Evolutionary conservation across 371 early-diverging fungal genomes (phyloP), one percentile per base, ranked within the genome.

Genomic region (Actinomortierella ambigua): DNA sequence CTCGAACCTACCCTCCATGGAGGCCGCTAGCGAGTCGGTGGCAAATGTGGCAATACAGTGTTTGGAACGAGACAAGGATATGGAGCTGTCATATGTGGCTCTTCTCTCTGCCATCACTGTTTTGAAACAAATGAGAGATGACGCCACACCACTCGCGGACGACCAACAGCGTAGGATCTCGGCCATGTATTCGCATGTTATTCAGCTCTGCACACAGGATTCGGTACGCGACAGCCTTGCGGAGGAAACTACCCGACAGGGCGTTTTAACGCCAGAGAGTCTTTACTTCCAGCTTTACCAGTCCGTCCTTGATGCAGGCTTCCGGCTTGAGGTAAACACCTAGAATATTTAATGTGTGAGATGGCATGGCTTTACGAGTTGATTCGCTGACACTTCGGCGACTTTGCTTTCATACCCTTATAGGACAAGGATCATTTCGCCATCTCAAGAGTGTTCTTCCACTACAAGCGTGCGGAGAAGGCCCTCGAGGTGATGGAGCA

Each of bases 281-380:
- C 66, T 73, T 9, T 73, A 59, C 26, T 52, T 56, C n/a, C 73
- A 65, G 42, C 49, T 73, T 28, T 73, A 73, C 34, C 61, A 66
- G 20, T 62, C 63, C 0, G 53, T 66, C 8, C 57, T 59, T 23
- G 63, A 73, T 34, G 73, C 67, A 1, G 73, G 73, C 43, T 73
- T 66, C 39, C 52, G 55, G 13, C 52, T 73, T 5, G 39, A 66
- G 57, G 73, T 73, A 53, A 34, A 34, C 34, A 34, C 34, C 4
- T 11, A 34, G 4, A n/a, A n/a, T n/a, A n/a, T n/a, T n/a, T n/a
- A n/a, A n/a, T n/a, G n/a, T n/a, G n/a, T n/a, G n/a, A n/a, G n/a
- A n/a, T n/a, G n/a, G n/a, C n/a, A n/a, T n/a, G n/a, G n/a, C n/a
- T n/a, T n/a, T n/a, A n/a, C n/a, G n/a, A n/a, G n/a, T n/a, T n/a